Percentiles rank a stretch among this genome's conserved stretches.
These are phyloP conservation scores for Neofusicoccum sp. DNA, from an alignment of 2,329 filamentous ascomycete genomes.

Conservation along the genomic window DNA sequence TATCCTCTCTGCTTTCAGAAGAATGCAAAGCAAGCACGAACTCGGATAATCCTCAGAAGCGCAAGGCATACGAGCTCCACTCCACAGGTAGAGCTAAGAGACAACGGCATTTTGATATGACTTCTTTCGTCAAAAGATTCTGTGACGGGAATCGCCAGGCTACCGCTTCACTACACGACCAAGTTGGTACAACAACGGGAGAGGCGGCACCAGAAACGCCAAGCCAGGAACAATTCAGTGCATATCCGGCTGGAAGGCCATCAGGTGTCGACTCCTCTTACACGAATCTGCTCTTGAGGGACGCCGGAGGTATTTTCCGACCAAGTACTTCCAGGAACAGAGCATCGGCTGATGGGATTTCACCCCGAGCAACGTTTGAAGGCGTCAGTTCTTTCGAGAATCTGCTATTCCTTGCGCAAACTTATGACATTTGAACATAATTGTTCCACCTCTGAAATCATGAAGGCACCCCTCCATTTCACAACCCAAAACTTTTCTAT, in stretches of 20 bases:
- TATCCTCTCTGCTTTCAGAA: constrained; percentile 36
- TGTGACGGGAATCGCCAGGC: not conserved
- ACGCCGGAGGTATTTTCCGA: not conserved
- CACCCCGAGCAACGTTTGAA: not conserved
- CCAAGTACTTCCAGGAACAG: not conserved
- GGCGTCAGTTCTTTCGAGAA: constrained; percentile 1
- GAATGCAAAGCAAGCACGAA: not conserved
- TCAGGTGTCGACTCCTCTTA: not conserved
- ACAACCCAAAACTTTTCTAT: too few species aligned
- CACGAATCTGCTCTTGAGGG: not conserved
- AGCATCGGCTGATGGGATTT: not conserved
- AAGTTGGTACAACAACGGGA: too few species aligned
- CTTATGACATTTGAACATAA: not conserved
- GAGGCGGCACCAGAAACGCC: not conserved
- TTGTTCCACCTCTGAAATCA: too few species aligned
- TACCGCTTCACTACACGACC: not conserved
- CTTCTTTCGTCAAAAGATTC: not conserved
- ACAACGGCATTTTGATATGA: not conserved
- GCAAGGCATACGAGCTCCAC: not conserved
- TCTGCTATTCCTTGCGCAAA: constrained; percentile 1
- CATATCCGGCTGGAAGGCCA: not conserved
- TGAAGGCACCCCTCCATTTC: too few species aligned
- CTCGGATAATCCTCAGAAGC: not conserved
- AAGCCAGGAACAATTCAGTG: not conserved
- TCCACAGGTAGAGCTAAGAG: not conserved